A percentile compares a stretch with the other conserved stretches of the same genome.
These are phyloP conservation scores for Amaranthus cruentus DNA, from an alignment of 148 eudicot genomes.

Conservation along the genomic window DNA sequence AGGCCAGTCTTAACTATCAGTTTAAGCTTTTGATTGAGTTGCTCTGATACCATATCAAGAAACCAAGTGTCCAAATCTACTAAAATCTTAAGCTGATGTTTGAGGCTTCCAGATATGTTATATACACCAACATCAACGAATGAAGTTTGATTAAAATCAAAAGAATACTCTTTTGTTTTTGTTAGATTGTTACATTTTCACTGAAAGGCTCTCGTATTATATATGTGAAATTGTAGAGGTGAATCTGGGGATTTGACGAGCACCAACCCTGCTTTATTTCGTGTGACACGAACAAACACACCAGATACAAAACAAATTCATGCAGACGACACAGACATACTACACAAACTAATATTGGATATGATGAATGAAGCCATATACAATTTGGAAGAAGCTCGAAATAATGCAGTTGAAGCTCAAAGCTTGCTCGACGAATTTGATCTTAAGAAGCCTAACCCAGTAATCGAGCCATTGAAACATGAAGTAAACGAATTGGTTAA, in stretches of 20 bases:
- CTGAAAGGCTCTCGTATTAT: too few relatives aligned
- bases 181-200: too few relatives aligned
- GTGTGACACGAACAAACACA: conserved; percentile 1
- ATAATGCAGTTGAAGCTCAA: conserved; percentile 10
- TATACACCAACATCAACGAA: too few relatives aligned
- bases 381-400: not conserved
- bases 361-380: conserved; percentile 16
- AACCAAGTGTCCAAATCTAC: too few relatives aligned
- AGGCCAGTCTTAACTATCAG: too few relatives aligned
- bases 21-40: too few relatives aligned
- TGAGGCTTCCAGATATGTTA: too few relatives aligned
- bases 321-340: conserved; percentile 8
- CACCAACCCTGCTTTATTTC: not conserved
- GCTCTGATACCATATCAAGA: too few relatives aligned
- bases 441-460: not conserved
- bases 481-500: conserved; percentile 12
- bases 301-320: not conserved
- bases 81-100: too few relatives aligned
- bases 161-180: too few relatives aligned
- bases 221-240: not conserved
- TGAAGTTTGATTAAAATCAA: too few relatives aligned
- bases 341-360: conserved; percentile 4
- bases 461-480: conserved; percentile 11
- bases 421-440: conserved; percentile 8
- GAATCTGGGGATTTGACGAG: not conserved